Evolutionary conservation across 2,329 filamentous ascomycete species (phyloP).

Genomic region (Fusarium nodosum): DNA sequence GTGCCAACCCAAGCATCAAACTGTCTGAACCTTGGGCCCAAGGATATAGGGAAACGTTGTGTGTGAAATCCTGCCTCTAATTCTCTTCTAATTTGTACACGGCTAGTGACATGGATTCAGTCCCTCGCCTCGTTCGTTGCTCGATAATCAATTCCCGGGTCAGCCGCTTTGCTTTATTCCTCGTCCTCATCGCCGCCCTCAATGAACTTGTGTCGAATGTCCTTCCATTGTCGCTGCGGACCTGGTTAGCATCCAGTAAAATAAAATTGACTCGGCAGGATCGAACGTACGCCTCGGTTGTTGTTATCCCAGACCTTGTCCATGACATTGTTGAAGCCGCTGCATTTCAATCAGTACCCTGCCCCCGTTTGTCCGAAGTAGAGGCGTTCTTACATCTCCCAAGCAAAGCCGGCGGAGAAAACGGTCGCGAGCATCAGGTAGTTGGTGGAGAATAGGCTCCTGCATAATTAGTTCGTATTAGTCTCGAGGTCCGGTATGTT

Average conservation of each 20-base stretch:
- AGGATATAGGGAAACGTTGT: constrained; percentile 36
- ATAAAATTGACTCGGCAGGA: not conserved
- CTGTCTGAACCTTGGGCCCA: not conserved
- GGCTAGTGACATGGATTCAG: constrained; percentile 50
- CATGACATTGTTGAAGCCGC: constrained; percentile 84
- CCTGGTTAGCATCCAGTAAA: constrained; percentile 47
- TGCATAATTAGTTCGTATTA: constrained; percentile 58
- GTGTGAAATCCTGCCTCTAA: constrained; percentile 49
- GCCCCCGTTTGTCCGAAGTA: constrained; percentile 37
- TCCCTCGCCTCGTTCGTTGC: constrained; percentile 41
- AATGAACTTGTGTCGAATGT: constrained; percentile 93
- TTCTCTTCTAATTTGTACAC: constrained; percentile 54
- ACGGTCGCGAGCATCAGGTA: constrained; percentile 87
- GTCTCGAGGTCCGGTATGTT: constrained; percentile 37
- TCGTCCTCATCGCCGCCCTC: constrained; percentile 70
- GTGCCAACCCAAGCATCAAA: not conserved
- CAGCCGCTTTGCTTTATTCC: constrained; percentile 40
- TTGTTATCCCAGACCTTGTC: constrained; percentile 90
- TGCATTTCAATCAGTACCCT: constrained; percentile 60
- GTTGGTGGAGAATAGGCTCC: constrained; percentile 88
- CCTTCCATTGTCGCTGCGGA: constrained; percentile 96
- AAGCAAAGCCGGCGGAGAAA: constrained; percentile 88
- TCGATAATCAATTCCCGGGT: constrained; percentile 30
- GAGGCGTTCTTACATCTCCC: constrained; percentile 82
- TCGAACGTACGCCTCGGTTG: constrained; percentile 86